Conservation (phyloP, 2,329 filamentous ascomycete genomes). For the Claviceps arundinis region DNA sequence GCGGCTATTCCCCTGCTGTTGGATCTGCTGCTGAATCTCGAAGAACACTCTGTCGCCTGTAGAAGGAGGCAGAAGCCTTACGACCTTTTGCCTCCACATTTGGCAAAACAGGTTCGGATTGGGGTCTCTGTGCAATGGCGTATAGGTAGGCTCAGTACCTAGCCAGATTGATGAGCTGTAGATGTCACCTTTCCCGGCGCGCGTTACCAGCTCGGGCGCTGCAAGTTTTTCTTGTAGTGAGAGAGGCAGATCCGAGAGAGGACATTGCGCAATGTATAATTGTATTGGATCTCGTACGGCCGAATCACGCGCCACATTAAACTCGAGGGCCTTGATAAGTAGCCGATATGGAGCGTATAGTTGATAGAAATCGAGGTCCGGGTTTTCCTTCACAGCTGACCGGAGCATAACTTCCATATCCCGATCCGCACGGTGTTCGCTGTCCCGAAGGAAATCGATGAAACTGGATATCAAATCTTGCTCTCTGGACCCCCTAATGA, state of each 20-base stretch:
- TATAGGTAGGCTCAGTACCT: slow-evolving; percentile 74
- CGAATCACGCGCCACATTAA: slow-evolving; percentile 22
- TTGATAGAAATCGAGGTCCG: slow-evolving; percentile 33
- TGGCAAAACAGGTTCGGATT: slow-evolving; percentile 91
- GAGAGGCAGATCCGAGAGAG: slow-evolving; percentile 54
- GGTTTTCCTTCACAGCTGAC: slow-evolving; percentile 12
- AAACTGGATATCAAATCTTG: slow-evolving; percentile 13
- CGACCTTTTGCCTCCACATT: slow-evolving; percentile 55
- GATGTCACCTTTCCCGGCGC: slow-evolving; percentile 64
- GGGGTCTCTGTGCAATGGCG: slow-evolving; percentile 81
- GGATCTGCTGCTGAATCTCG: slow-evolving; percentile 29
- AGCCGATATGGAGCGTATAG: slow-evolving; percentile 50
- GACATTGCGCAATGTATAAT: slow-evolving; percentile 81
- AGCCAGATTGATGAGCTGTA: slow-evolving; percentile 84
- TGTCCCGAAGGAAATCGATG: slow-evolving; percentile 14
- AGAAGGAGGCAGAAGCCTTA: slow-evolving; percentile 57
- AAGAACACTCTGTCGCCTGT: slow-evolving; percentile 53
- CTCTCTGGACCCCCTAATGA: slow-evolving; percentile 15
- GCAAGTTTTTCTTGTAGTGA: slow-evolving; percentile 52
- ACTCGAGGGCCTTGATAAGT: slow-evolving; percentile 44
- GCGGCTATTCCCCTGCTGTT: slow-evolving; percentile 26
- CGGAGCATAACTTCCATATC: slow-evolving; percentile 19
- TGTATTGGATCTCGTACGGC: slow-evolving; percentile 17
- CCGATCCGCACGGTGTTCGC: slow-evolving; percentile 15
- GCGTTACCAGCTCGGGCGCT: slow-evolving; percentile 47